Percentiles rank a stretch among this genome's conserved stretches.
phyloP scores from a whole-genome alignment of 139 green algal species.

The Mesostigma viride region DNA sequence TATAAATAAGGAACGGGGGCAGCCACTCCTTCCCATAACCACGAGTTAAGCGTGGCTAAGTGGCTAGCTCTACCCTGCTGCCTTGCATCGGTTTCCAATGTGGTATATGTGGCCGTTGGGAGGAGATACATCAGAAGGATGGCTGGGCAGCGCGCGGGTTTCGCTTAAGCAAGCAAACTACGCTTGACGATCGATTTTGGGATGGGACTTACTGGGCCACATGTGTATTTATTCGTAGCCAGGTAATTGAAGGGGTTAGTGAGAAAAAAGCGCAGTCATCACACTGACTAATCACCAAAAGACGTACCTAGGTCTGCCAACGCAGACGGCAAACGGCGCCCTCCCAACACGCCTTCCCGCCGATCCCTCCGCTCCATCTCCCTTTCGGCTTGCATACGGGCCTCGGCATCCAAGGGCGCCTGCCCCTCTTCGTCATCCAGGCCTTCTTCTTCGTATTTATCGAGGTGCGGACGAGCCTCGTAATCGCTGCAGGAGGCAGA shows the following conservation, averaged over 20 bases:
- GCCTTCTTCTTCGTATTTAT: slow-evolving; percentile 77
- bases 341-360: background rate
- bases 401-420: slow-evolving; percentile 46
- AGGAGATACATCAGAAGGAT: no score
- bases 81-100: no score
- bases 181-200: background rate
- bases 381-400: slow-evolving; percentile 54
- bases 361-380: slow-evolving; percentile 49
- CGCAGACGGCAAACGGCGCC: slow-evolving; percentile 3
- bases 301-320: slow-evolving; percentile 16
- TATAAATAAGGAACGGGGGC: no score
- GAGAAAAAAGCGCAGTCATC: background rate
- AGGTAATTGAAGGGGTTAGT: background rate
- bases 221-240: background rate
- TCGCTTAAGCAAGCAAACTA: background rate
- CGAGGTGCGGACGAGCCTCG: slow-evolving; percentile 61
- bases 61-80: no score
- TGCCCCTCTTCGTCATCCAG: slow-evolving; percentile 59
- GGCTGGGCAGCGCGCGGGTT: background rate
- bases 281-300: background rate
- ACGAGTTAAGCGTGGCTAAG: no score
- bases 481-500: slow-evolving; percentile 67
- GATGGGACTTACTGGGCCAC: background rate
- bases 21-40: no score
- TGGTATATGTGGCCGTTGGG: no score